Percentiles rank a stretch among this genome's conserved stretches.
Conservation (phyloP, 208 protist species). For the Acanthamoeba triangularis region DNA sequence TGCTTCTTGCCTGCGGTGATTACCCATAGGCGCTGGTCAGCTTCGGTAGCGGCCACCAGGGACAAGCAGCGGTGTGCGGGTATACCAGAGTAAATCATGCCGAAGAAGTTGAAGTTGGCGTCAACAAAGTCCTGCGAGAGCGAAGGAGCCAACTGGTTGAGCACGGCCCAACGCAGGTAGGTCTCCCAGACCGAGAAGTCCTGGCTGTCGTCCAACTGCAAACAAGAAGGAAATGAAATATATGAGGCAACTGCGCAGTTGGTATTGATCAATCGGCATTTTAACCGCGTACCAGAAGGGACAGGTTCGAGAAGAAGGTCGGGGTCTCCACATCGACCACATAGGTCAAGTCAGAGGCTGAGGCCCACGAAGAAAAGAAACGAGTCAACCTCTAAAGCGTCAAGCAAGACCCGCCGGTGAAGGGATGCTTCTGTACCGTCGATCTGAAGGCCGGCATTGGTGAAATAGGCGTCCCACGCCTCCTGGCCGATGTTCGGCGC, state of each 20-base stretch:
- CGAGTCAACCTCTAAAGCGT: neutral
- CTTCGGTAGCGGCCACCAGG: neutral
- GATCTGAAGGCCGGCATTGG: neutral
- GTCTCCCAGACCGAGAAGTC: constrained; percentile 18
- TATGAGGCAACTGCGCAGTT: neutral
- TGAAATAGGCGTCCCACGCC: neutral
- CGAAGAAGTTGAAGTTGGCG: constrained; percentile 45
- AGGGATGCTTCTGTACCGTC: neutral
- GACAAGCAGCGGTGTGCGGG: neutral
- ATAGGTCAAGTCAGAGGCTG: neutral
- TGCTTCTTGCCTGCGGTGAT: neutral
- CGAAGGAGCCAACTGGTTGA: constrained; percentile 22
- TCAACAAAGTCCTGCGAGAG: constrained; percentile 28
- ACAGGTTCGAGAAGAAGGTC: constrained; percentile 55
- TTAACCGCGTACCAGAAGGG: neutral
- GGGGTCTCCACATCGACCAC: constrained; percentile 31
- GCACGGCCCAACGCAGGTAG: constrained; percentile 18
- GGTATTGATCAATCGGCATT: neutral
- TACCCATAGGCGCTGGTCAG: neutral
- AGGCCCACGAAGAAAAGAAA: neutral
- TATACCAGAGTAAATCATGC: constrained; percentile 13
- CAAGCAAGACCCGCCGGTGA: neutral
- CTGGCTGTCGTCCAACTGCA: neutral
- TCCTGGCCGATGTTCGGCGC: neutral
- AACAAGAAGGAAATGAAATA: neutral